Evolutionary conservation across 2,329 filamentous ascomycete species (phyloP).

Genomic region (Colletotrichum lini): DNA sequence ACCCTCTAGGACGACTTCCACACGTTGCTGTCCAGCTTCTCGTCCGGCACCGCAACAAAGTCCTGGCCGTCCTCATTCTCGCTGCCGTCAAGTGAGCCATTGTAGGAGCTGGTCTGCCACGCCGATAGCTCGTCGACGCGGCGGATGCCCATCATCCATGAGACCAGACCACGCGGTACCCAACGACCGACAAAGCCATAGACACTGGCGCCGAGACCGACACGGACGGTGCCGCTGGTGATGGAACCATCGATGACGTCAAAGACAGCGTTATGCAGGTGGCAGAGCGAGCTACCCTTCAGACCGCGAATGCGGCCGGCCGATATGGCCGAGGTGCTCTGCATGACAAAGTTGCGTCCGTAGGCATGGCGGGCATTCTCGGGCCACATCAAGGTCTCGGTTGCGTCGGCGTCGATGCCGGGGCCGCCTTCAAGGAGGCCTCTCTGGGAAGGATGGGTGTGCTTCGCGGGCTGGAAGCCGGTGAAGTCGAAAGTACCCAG

Average conservation of each 20-base stretch:
- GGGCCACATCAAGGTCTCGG: constrained; percentile 75
- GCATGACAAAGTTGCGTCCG: constrained; percentile 72
- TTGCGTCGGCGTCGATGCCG: constrained; percentile 59
- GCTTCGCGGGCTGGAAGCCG: constrained; percentile 69
- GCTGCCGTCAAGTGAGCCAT: constrained; percentile 53
- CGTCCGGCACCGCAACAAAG: constrained; percentile 66
- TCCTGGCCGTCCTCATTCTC: constrained; percentile 59
- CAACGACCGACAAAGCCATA: constrained; percentile 90
- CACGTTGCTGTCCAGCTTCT: constrained; percentile 60
- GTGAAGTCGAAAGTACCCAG: constrained; percentile 92
- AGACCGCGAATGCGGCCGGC: constrained; percentile 71
- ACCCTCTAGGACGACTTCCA: constrained; percentile 54
- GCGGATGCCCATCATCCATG: constrained; percentile 91
- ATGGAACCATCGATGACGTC: constrained; percentile 83
- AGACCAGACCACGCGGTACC: constrained; percentile 83
- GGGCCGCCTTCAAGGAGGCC: constrained; percentile 58
- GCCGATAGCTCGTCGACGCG: constrained; percentile 70
- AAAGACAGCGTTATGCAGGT: constrained; percentile 89
- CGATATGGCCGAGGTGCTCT: constrained; percentile 69
- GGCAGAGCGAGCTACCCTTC: constrained; percentile 80
- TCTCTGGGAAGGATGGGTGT: constrained; percentile 53
- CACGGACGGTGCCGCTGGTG: constrained; percentile 76
- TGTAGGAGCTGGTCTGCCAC: constrained; percentile 64
- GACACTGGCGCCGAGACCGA: constrained; percentile 86
- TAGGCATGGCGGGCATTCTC: constrained; percentile 73